These are phyloP conservation scores for Pseudophaeomoniella oleicola DNA, from an alignment of 2,329 filamentous ascomycete species.

Conservation along the genomic window DNA sequence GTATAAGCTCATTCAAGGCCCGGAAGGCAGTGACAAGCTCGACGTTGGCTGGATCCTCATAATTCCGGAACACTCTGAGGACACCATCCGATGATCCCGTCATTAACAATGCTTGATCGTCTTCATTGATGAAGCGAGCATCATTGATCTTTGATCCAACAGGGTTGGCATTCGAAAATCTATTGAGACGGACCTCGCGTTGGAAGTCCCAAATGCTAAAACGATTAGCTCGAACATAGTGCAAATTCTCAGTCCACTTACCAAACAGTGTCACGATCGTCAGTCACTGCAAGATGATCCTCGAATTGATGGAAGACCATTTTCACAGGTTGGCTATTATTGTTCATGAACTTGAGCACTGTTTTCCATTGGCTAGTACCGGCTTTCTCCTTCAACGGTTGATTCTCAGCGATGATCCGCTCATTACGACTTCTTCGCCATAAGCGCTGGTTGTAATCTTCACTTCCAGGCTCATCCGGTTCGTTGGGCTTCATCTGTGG, in stretches of 20 bases:
- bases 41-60: slow-evolving; percentile 61
- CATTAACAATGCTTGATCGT: slow-evolving; percentile 88
- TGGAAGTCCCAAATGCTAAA: slow-evolving; percentile 81
- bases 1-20: slow-evolving; percentile 82
- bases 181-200: slow-evolving; percentile 55
- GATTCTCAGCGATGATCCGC: slow-evolving; percentile 77
- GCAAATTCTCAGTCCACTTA: slow-evolving; percentile 15
- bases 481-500: slow-evolving; percentile 97
- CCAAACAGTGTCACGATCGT: slow-evolving; percentile 78
- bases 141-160: slow-evolving; percentile 84
- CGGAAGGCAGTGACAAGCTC: slow-evolving; percentile 85
- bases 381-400: slow-evolving; percentile 81
- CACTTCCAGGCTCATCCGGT: slow-evolving; percentile 88
- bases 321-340: slow-evolving; percentile 75
- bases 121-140: slow-evolving; percentile 94
- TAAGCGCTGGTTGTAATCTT: slow-evolving; percentile 86
- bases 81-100: slow-evolving; percentile 92
- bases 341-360: slow-evolving; percentile 70
- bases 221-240: slow-evolving; percentile 3
- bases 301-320: slow-evolving; percentile 98
- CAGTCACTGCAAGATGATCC: slow-evolving; percentile 82
- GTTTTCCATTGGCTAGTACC: slow-evolving; percentile 78
- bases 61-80: slow-evolving; percentile 82
- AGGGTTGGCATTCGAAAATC: slow-evolving; percentile 91
- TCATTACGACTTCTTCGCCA: slow-evolving; percentile 92